phyloP scores from a whole-genome alignment of 352 stramenopile genomes.

The Pelagophyceae sp. region DNA sequence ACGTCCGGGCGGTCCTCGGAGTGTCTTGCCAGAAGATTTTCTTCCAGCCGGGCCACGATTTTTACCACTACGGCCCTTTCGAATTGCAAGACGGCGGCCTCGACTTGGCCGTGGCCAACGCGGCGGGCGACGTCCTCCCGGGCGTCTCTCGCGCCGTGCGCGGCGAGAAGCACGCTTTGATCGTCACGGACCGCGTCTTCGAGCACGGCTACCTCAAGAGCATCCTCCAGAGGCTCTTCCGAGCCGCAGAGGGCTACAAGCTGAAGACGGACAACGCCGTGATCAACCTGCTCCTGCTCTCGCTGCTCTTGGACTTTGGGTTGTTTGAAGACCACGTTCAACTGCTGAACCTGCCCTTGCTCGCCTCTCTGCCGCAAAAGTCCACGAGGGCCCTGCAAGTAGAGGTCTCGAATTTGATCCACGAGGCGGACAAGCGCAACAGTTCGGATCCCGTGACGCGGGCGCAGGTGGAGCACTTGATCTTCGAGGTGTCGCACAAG shows the following conservation, averaged over 20 bases:
- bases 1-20: slow-evolving; percentile 36
- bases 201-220: slow-evolving; percentile 40
- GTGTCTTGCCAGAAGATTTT: slow-evolving; percentile 46
- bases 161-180: slow-evolving; percentile 30
- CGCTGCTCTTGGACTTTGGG: slow-evolving; percentile 43
- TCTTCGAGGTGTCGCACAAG: slow-evolving; percentile 46
- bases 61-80: slow-evolving; percentile 40
- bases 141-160: slow-evolving; percentile 28
- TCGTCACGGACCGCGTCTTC: slow-evolving; percentile 39
- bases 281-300: slow-evolving; percentile 40
- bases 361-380: slow-evolving; percentile 35
- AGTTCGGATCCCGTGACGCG: slow-evolving; percentile 36
- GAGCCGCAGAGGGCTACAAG: slow-evolving; percentile 27
- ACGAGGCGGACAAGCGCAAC: slow-evolving; percentile 42
- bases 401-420: slow-evolving; percentile 44
- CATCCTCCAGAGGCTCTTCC: slow-evolving; percentile 36
- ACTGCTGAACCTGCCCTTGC: slow-evolving; percentile 42
- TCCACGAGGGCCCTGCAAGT: slow-evolving; percentile 41
- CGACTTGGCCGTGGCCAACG: slow-evolving; percentile 38
- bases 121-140: slow-evolving; percentile 27
- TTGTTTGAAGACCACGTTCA: slow-evolving; percentile 38
- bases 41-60: slow-evolving; percentile 35
- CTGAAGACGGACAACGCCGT: slow-evolving; percentile 43
- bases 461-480: slow-evolving; percentile 43
- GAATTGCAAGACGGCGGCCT: slow-evolving; percentile 22